Percentiles rank a stretch among this genome's conserved stretches.
These are phyloP conservation scores for Nepenthes alata DNA, from an alignment of 179 eudicot species.

Conservation along the genomic window DNA sequence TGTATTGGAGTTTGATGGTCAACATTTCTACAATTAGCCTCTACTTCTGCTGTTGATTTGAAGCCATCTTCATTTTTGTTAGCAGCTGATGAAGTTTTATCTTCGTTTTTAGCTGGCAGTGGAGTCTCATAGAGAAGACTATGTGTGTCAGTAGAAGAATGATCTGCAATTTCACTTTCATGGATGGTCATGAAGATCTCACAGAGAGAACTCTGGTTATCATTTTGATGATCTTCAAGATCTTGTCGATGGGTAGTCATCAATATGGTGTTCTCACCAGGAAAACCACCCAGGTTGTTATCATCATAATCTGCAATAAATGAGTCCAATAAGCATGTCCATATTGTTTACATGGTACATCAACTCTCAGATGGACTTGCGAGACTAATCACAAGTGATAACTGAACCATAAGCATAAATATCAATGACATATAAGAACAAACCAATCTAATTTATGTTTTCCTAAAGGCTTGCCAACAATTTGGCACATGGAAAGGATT, in stretches of 20 bases:
- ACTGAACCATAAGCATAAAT: no score
- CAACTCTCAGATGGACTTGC: background rate
- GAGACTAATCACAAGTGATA: no score
- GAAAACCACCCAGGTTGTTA: constrained; percentile 3
- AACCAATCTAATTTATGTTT: no score
- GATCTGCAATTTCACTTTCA: no score
- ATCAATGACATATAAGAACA: no score
- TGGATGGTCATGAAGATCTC: background rate
- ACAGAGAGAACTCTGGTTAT: constrained; percentile 14
- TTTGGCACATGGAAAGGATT: no score
- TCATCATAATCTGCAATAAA: constrained; percentile 19
- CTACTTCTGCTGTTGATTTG: constrained; percentile 8
- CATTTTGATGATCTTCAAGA: background rate
- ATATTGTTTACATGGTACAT: background rate
- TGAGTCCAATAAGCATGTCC: no score
- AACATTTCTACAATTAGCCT: background rate
- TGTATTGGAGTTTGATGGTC: constrained; percentile 6
- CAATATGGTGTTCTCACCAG: background rate
- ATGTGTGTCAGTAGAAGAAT: no score
- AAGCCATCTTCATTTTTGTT: constrained; percentile 2
- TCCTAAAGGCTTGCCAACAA: no score
- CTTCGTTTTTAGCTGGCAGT: no score
- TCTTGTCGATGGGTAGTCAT: background rate
- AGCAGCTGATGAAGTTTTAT: no score
- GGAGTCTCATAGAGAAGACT: no score